These are phyloP conservation scores for Pouteria glomerata DNA, from an alignment of 148 eudicot species.

Conservation along the genomic window DNA sequence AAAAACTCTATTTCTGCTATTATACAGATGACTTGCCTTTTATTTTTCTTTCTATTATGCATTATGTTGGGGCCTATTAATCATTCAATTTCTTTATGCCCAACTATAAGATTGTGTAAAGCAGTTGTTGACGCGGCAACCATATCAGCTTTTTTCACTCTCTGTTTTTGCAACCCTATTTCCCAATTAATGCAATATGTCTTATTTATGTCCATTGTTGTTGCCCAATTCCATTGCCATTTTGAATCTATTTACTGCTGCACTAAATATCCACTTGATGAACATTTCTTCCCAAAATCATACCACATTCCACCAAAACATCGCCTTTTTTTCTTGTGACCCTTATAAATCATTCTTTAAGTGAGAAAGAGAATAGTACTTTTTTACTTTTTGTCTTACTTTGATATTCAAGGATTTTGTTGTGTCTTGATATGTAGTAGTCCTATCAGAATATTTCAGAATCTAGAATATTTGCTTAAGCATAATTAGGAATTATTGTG, in stretches of 20 bases:
- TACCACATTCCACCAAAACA: not conserved
- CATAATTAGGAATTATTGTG: too few relatives aligned
- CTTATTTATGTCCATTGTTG: not conserved
- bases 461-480: too few relatives aligned
- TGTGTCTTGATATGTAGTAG: not conserved
- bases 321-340: not conserved
- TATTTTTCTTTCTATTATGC: not conserved
- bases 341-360: not conserved
- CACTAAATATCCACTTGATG: not conserved
- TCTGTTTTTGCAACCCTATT: not conserved
- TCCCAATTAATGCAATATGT: not conserved
- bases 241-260: not conserved
- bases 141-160: not conserved
- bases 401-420: not conserved
- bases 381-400: not conserved
- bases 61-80: constrained; percentile 4
- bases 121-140: not conserved
- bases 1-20: too few relatives aligned
- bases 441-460: too few relatives aligned
- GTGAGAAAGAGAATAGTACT: not conserved
- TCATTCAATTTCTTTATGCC: not conserved
- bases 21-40: too few relatives aligned
- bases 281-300: not conserved
- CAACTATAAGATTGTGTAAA: too few relatives aligned
- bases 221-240: not conserved